Percentiles rank a stretch among this genome's conserved stretches.
phyloP scores from a whole-genome alignment of 352 stramenopile species.

The Phytophthora citricola region DNA sequence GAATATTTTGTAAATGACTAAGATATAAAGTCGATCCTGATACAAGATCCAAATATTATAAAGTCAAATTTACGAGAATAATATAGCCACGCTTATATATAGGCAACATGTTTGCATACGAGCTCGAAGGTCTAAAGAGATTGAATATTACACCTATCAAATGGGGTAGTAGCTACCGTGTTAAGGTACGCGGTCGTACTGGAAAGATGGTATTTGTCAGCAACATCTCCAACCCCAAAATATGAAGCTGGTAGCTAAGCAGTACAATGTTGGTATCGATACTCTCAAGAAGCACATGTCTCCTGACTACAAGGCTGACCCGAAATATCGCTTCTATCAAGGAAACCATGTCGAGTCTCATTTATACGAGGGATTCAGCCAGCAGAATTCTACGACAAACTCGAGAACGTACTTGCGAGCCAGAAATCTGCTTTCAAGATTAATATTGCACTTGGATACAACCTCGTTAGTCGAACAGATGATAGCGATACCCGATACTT shows the following conservation, averaged over 20 bases:
- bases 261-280: constrained; percentile 19
- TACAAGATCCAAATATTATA: constrained; percentile 21
- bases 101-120: constrained; percentile 27
- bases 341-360: constrained; percentile 15
- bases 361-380: background rate
- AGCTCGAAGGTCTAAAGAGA: constrained; percentile 26
- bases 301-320: constrained; percentile 14
- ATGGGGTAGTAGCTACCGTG: constrained; percentile 24
- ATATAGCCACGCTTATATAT: constrained; percentile 24
- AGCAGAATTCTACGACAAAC: background rate
- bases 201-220: constrained; percentile 21
- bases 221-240: constrained; percentile 12
- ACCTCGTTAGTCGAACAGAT: constrained; percentile 14
- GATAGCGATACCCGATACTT: constrained; percentile 8
- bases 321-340: constrained; percentile 19
- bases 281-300: constrained; percentile 19
- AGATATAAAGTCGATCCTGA: constrained; percentile 24
- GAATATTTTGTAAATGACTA: no score
- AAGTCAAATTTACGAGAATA: constrained; percentile 10
- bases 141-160: constrained; percentile 20
- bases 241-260: constrained; percentile 19
- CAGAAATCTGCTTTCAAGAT: constrained; percentile 24
- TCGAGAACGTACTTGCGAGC: constrained; percentile 12
- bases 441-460: constrained; percentile 26
- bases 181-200: constrained; percentile 24